Conservation (phyloP, 371 early-diverging fungal species). For the Rhizomucor miehei region DNA sequence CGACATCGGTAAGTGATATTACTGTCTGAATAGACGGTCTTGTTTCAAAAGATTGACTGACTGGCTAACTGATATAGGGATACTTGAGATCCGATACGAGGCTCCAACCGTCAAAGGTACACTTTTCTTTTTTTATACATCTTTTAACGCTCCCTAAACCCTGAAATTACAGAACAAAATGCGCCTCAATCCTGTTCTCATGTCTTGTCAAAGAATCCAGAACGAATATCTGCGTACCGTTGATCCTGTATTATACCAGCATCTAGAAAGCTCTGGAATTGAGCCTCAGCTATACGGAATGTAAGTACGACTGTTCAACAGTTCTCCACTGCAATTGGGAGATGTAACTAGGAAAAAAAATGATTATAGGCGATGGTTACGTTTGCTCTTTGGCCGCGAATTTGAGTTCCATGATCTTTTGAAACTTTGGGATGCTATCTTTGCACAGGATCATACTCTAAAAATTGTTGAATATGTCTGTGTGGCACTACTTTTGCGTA, state of each 20-base stretch:
- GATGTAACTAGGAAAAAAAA: background rate
- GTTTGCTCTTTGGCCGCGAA: conserved; percentile 91
- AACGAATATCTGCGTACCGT: conserved; percentile 63
- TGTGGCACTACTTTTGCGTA: conserved; percentile 67
- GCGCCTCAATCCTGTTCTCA: conserved; percentile 69
- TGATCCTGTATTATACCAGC: conserved; percentile 69
- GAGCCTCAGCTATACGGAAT: conserved; percentile 94
- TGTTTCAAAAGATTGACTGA: background rate
- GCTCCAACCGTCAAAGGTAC: background rate
- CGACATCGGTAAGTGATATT: conserved; percentile 4
- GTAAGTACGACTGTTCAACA: conserved; percentile 38
- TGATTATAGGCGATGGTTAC: conserved; percentile 77
- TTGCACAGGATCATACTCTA: conserved; percentile 74
- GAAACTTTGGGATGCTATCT: conserved; percentile 87
- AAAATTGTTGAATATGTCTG: conserved; percentile 81
- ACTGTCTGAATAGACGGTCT: background rate
- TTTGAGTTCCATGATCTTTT: conserved; percentile 72
- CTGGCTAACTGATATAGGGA: background rate
- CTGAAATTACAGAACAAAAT: conserved; percentile 10
- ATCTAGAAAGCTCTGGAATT: conserved; percentile 71
- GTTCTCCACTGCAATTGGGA: background rate
- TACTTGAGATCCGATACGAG: background rate
- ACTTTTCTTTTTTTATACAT: background rate
- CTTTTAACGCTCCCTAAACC: background rate
- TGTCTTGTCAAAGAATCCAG: conserved; percentile 70